These are phyloP conservation scores for Mycena pura DNA, from an alignment of 768 basidiomycete species.

Conservation along the genomic window DNA sequence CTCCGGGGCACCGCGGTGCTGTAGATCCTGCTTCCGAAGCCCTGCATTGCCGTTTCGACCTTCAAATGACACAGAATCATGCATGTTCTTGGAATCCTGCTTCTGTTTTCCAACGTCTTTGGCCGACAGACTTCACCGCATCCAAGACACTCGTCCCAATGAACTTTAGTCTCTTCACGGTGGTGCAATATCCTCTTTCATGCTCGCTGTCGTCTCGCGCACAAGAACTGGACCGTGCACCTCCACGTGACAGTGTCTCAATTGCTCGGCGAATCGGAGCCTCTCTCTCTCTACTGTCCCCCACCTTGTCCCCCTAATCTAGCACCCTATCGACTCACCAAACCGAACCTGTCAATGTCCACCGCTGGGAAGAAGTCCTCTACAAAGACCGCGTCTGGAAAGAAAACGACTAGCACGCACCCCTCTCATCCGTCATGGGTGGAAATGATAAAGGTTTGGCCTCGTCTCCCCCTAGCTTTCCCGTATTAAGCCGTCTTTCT, in stretches of 20 bases:
- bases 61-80: too few species aligned
- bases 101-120: too few species aligned
- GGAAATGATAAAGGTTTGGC: slow-evolving; percentile 79
- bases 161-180: background rate
- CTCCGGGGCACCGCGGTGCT: too few species aligned
- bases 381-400: slow-evolving; percentile 41
- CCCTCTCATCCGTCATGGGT: slow-evolving; percentile 78
- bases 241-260: slow-evolving; percentile 7
- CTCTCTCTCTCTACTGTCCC: slow-evolving; percentile 22
- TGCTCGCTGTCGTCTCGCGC: background rate
- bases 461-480: slow-evolving; percentile 15
- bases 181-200: background rate
- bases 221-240: slow-evolving; percentile 12
- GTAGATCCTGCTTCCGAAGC: too few species aligned
- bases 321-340: background rate
- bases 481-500: slow-evolving; percentile 3
- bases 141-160: background rate
- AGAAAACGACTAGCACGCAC: slow-evolving; percentile 51
- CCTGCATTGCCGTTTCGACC: too few species aligned
- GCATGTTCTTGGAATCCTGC: too few species aligned
- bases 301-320: slow-evolving; percentile 30
- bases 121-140: too few species aligned
- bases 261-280: slow-evolving; percentile 2
- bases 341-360: slow-evolving; percentile 5
- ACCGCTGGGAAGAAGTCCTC: slow-evolving; percentile 44